Percentiles rank a stretch among this genome's conserved stretches.
phyloP scores from a whole-genome alignment of 495 filamentous ascomycete species.

The Staphylotrichum longicolle region DNA sequence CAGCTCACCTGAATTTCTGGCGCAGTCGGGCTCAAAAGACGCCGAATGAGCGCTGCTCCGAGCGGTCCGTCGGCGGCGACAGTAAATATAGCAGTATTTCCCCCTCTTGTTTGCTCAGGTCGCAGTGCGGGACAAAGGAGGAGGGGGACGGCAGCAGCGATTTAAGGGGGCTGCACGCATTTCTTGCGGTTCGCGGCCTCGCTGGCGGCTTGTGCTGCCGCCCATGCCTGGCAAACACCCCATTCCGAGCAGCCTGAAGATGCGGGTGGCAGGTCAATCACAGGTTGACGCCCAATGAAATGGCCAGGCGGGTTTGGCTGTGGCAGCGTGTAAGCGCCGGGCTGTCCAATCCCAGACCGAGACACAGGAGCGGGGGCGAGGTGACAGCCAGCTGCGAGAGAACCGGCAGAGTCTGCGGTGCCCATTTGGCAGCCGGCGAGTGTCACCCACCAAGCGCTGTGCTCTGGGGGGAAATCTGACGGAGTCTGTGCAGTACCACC shows the following conservation, averaged over 20 bases:
- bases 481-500: too few relatives aligned
- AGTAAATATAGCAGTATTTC: background rate
- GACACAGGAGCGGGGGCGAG: constrained; percentile 13
- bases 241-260: constrained; percentile 31
- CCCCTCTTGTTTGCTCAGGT: background rate
- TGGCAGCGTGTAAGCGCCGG: constrained; percentile 32
- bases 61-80: constrained; percentile 7
- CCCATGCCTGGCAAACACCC: constrained; percentile 22
- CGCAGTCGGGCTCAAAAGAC: background rate
- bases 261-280: constrained; percentile 34
- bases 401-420: background rate
- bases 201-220: constrained; percentile 21
- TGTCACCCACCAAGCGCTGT: constrained; percentile 2
- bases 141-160: constrained; percentile 17
- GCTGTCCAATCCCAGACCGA: constrained; percentile 26
- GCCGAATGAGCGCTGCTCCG: constrained; percentile 2
- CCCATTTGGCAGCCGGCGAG: background rate
- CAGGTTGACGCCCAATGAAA: constrained; percentile 32
- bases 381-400: background rate
- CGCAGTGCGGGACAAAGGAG: background rate
- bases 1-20: constrained; percentile 12
- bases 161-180: constrained; percentile 9
- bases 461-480: background rate
- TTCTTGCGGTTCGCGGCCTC: constrained; percentile 9
- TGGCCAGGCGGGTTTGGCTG: constrained; percentile 13